Percentiles rank a stretch among this genome's conserved stretches.
Evolutionary conservation across 139 green algal species (phyloP).

Genomic region (Picochlorum sp.): DNA sequence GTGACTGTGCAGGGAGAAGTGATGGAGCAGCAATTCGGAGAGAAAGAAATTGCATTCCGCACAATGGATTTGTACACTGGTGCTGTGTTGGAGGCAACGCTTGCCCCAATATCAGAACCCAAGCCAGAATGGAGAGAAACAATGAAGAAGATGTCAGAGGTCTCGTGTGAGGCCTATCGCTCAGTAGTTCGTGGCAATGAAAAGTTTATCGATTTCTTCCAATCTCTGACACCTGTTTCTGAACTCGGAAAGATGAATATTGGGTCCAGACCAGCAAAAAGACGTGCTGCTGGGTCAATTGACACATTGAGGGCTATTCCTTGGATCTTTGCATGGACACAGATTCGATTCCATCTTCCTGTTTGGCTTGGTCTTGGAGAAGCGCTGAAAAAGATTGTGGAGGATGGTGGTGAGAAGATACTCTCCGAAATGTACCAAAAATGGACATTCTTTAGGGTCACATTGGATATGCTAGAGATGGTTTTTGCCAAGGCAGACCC

Average conservation of each 20-base stretch:
- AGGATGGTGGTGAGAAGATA: conserved; percentile 32
- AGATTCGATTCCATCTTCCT: conserved; percentile 91
- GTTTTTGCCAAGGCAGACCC: conserved; percentile 94
- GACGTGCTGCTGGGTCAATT: conserved; percentile 75
- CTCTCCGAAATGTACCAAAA: conserved; percentile 87
- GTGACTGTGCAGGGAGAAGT: conserved; percentile 89
- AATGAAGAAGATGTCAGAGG: conserved; percentile 67
- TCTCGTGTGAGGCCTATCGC: conserved; percentile 61
- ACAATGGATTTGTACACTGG: conserved; percentile 82
- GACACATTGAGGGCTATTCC: conserved; percentile 92
- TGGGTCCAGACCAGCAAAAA: conserved; percentile 67
- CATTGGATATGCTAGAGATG: conserved; percentile 98
- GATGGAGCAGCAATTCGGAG: conserved; percentile 74
- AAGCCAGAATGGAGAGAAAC: conserved; percentile 48
- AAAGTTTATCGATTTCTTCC: conserved; percentile 88
- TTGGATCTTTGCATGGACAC: conserved; percentile 99
- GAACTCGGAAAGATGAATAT: conserved; percentile 98
- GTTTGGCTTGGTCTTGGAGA: conserved; percentile 94
- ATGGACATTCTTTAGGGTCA: conserved; percentile 97
- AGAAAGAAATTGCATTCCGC: conserved; percentile 55
- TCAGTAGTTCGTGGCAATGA: conserved; percentile 41
- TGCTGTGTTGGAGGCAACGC: conserved; percentile 69
- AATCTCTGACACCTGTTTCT: conserved; percentile 76
- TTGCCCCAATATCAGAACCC: conserved; percentile 45
- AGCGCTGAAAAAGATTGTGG: conserved; percentile 58